A percentile compares a stretch with the other conserved stretches of the same genome.
These are phyloP conservation scores for Theileria annulata DNA, from an alignment of 169 alveolate species.

Conservation along the genomic window DNA sequence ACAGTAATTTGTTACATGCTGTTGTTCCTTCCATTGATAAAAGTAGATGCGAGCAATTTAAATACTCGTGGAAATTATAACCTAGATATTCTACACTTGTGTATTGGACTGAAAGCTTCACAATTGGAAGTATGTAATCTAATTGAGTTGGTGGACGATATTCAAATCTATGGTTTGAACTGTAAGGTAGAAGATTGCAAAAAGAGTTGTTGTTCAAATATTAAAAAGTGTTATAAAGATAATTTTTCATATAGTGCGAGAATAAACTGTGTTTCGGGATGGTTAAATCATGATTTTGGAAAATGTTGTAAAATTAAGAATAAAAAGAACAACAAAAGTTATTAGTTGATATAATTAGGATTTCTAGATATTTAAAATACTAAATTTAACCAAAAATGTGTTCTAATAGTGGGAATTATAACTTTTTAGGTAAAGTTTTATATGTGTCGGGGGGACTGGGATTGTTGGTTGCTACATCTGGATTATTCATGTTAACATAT, in stretches of 20 bases:
- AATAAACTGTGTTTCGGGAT: slow-evolving; percentile 9
- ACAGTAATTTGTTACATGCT: slow-evolving; percentile 2
- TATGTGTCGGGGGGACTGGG: slow-evolving; percentile 61
- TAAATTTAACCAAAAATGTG: neutral
- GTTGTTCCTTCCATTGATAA: neutral
- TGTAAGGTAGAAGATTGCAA: slow-evolving; percentile 24
- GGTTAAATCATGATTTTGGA: slow-evolving; percentile 8
- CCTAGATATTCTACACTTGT: neutral
- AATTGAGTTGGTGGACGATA: slow-evolving; percentile 10
- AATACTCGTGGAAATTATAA: neutral
- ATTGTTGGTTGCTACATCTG: slow-evolving; percentile 28
- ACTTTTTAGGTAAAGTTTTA: slow-evolving; percentile 33
- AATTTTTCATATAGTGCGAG: neutral
- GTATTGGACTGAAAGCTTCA: slow-evolving; percentile 6
- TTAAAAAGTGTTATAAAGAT: slow-evolving; percentile 14
- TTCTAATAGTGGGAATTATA: neutral
- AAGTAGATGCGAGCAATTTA: neutral
- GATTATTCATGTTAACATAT: slow-evolving; percentile 50
- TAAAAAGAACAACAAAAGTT: slow-evolving; percentile 6
- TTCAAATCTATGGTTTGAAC: neutral
- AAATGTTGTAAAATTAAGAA: slow-evolving; percentile 16
- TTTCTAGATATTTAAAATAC: neutral
- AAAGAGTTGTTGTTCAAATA: slow-evolving; percentile 12
- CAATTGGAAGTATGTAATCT: neutral
- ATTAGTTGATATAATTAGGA: neutral